phyloP scores from a whole-genome alignment of 1,284 basidiomycete genomes.

The Hortiboletus rubellus region DNA sequence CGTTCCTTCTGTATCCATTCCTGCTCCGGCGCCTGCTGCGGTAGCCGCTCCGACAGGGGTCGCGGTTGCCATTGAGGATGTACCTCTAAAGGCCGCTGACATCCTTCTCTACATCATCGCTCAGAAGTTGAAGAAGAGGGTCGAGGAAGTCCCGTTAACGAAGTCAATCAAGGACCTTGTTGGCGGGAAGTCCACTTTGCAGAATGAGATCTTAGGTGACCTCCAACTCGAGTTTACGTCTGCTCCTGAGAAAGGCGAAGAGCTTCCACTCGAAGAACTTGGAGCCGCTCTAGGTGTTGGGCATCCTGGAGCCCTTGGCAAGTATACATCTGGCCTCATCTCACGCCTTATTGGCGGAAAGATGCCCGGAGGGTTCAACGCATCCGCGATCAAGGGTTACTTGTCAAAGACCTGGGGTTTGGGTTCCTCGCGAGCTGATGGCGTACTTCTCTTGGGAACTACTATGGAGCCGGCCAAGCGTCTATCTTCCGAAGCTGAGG shows the following conservation, averaged over 20 bases:
- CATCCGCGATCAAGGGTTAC: slow-evolving; percentile 88
- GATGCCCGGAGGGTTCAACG: slow-evolving; percentile 99
- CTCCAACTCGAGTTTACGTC: slow-evolving; percentile 88
- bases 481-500: slow-evolving; percentile 88
- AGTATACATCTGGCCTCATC: slow-evolving; percentile 91
- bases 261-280: slow-evolving; percentile 93
- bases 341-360: slow-evolving; percentile 93
- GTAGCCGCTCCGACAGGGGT: slow-evolving; percentile 56
- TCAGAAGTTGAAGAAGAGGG: slow-evolving; percentile 96
- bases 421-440: slow-evolving; percentile 86
- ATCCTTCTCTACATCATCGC: slow-evolving; percentile 89
- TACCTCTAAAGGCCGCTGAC: slow-evolving; percentile 89
- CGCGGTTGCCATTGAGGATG: slow-evolving; percentile 81
- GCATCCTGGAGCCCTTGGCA: slow-evolving; percentile 87
- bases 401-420: slow-evolving; percentile 93
- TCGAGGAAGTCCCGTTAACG: slow-evolving; percentile 85
- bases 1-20: slow-evolving; percentile 46
- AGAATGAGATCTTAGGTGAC: slow-evolving; percentile 96
- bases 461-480: slow-evolving; percentile 95
- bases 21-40: slow-evolving; percentile 45
- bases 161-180: slow-evolving; percentile 99
- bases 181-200: slow-evolving; percentile 96
- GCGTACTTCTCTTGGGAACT: slow-evolving; percentile 87
- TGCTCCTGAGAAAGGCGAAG: slow-evolving; percentile 97
- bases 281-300: slow-evolving; percentile 83